Base-by-base conservation (phyloP, 2,329 filamentous ascomycete species). In the Colletotrichum godetiae region DNA sequence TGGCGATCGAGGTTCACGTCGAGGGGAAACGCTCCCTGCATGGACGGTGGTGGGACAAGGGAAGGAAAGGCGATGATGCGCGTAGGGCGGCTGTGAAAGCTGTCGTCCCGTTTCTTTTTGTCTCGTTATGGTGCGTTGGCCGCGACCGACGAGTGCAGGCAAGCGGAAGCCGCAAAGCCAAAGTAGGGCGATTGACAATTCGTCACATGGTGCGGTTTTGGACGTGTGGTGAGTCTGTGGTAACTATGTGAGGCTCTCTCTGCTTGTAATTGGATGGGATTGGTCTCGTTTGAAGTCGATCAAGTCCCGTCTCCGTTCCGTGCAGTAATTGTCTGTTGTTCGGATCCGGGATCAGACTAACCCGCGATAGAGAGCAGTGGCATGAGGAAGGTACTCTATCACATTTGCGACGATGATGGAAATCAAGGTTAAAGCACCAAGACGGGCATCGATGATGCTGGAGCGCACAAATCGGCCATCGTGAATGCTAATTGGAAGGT, bases 21-120 rank as follows among this genome's bases (percentile, higher is more conserved):
- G 35, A 61, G 24, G 46, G 61, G 67, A 66, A 73, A 71, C 67
- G 46, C 71, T 71, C 67, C 67, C 61, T 73, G 71, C 71, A 61
- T 73, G 59, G 65, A 69, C 22, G 42, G 31, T 65, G 52, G 24
- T 29, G 27, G 24, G 42, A 19, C 42, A 49, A 49, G 42, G 19
- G 33, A 46, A 63, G 29, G 22, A 10, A 64, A 37, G 61, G 61
- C 11, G 27, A 33, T 22, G 46, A 64, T 64, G n/a, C 46, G 49
- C 22, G 42, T 49, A 49, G 15, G n/a, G 61, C 46, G 33, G 46
- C 31, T 4, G 61, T 64, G 46, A 22, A n/a, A 22, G 42, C 19
- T 22, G 11, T 56, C 27, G 22, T 56, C 27, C 37, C 11, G 52
- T 65, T 57, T 57, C 62, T 65, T 57, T 19, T 37, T 42, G 62